Conservation (phyloP, 2,329 filamentous ascomycete species). For the Neonectria hederae region DNA sequence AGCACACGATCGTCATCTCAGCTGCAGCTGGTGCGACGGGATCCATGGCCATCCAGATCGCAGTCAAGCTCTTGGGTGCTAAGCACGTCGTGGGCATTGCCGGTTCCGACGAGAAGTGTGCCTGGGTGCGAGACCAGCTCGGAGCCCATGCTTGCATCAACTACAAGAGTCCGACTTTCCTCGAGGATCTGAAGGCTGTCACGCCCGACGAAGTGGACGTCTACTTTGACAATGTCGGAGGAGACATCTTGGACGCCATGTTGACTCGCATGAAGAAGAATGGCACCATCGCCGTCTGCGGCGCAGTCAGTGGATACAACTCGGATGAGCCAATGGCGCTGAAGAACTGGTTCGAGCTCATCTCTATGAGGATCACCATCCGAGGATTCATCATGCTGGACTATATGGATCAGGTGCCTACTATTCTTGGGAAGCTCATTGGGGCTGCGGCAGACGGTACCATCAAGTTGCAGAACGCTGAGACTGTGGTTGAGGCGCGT, state of each 20-base stretch:
- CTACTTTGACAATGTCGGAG: constrained; percentile 45
- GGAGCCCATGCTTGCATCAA: constrained; percentile 43
- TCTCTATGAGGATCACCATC: constrained; percentile 40
- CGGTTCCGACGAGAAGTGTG: constrained; percentile 42
- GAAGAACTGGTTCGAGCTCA: constrained; percentile 43
- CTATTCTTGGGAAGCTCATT: constrained; percentile 41
- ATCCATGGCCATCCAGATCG: constrained; percentile 45
- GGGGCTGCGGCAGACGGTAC: constrained; percentile 40
- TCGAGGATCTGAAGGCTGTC: constrained; percentile 39
- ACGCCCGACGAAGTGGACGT: constrained; percentile 43
- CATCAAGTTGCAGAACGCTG: constrained; percentile 38
- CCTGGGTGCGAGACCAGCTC: constrained; percentile 40
- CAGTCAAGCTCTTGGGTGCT: constrained; percentile 40
- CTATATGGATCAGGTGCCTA: constrained; percentile 43
- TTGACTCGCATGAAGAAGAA: constrained; percentile 42
- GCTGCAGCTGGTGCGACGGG: constrained; percentile 43
- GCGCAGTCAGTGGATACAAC: constrained; percentile 41
- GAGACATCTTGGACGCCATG: constrained; percentile 41
- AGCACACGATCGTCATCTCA: constrained; percentile 43
- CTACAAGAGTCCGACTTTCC: constrained; percentile 45
- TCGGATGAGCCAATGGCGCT: constrained; percentile 42
- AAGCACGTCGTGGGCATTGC: constrained; percentile 45
- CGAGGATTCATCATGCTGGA: constrained; percentile 44
- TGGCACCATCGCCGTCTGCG: constrained; percentile 41
- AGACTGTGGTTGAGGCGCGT: constrained; percentile 39